Conservation (phyloP, 2,329 filamentous ascomycete species). For the Amauroascus verrucosus region DNA sequence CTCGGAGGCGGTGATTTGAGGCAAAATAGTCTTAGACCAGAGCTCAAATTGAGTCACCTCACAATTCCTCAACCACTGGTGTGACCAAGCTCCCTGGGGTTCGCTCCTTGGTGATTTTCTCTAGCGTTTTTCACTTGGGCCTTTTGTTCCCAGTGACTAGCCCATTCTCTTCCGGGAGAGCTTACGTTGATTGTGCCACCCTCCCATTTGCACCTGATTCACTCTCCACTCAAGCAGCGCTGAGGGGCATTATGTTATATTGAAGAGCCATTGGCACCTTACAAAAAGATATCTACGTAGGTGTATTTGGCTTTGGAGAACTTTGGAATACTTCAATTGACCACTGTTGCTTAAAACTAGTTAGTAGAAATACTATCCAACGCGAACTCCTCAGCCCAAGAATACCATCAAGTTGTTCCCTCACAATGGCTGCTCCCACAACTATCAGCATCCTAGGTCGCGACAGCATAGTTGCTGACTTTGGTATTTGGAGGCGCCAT, state of each 20-base stretch:
- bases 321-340: background rate
- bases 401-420: background rate
- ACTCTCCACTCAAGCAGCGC: background rate
- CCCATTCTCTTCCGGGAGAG: background rate
- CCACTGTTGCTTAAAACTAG: background rate
- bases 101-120: background rate
- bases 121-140: background rate
- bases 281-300: background rate
- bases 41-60: background rate
- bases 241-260: background rate
- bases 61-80: background rate
- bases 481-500: constrained; percentile 76
- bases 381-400: background rate
- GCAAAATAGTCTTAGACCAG: background rate
- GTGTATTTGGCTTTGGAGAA: background rate
- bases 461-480: constrained; percentile 83
- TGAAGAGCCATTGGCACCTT: background rate
- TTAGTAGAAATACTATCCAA: background rate
- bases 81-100: background rate
- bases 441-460: constrained; percentile 75
- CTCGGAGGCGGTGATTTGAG: constrained; percentile 7
- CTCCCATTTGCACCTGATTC: background rate
- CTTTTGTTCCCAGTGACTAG: background rate
- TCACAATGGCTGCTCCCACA: constrained; percentile 34
- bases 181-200: constrained; percentile 3